Conservation (phyloP, 768 basidiomycete species). For the Leccinum subgranulosum region DNA sequence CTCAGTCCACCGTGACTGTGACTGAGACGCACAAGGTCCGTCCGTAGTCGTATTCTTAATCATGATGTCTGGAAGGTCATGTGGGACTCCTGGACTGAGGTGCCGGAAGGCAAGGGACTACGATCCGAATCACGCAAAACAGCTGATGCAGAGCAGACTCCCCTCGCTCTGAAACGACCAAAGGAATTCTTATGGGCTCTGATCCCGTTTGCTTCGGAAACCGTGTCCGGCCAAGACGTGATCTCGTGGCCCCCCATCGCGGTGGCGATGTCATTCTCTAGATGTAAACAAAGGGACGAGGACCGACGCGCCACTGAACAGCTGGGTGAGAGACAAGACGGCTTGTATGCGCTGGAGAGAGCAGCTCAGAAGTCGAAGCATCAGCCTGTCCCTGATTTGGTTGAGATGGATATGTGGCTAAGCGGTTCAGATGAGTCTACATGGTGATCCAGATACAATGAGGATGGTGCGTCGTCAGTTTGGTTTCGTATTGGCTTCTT, state of each 20-base stretch:
- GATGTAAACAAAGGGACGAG: neutral
- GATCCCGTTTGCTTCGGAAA: too few species aligned
- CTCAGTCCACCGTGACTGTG: too few species aligned
- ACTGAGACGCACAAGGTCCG: neutral
- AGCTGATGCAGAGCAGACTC: neutral
- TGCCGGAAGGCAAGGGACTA: neutral
- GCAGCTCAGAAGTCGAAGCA: neutral
- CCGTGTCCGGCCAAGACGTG: neutral
- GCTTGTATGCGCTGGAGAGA: neutral
- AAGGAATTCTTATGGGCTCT: neutral
- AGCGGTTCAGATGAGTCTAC: too few species aligned
- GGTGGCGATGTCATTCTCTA: neutral
- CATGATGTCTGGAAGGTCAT: too few species aligned
- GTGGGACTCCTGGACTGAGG: too few species aligned
- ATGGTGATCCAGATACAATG: too few species aligned
- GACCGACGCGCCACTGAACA: neutral
- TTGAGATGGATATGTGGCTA: too few species aligned
- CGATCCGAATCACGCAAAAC: neutral
- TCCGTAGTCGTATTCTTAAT: neutral
- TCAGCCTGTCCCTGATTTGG: neutral
- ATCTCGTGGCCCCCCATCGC: neutral
- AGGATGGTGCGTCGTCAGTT: too few species aligned
- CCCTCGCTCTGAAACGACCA: neutral
- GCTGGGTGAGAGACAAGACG: neutral
- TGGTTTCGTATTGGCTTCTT: too few species aligned